Percentiles rank a stretch among this genome's conserved stretches.
phyloP scores from a whole-genome alignment of 495 filamentous ascomycete genomes.

The Chlorociboria aeruginascens region DNA sequence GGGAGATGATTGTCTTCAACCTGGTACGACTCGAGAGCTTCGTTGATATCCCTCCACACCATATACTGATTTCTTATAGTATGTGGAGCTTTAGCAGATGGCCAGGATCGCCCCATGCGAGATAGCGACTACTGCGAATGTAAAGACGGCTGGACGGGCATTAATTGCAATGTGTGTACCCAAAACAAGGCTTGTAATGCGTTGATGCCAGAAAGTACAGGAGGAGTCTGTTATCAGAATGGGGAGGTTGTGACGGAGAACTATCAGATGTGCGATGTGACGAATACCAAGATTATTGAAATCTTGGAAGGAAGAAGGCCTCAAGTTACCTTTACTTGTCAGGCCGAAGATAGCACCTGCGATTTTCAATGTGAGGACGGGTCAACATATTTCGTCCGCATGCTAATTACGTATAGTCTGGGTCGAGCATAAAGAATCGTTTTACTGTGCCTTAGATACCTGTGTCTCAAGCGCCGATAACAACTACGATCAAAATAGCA shows the following conservation, averaged over 20 bases:
- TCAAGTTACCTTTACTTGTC: slow-evolving; percentile 88
- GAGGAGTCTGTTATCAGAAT: slow-evolving; percentile 82
- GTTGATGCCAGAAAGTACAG: slow-evolving; percentile 61
- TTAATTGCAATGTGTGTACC: slow-evolving; percentile 96
- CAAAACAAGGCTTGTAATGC: slow-evolving; percentile 71
- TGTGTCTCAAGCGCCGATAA: slow-evolving; percentile 62
- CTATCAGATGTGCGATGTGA: slow-evolving; percentile 96
- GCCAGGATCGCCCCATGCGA: slow-evolving; percentile 59
- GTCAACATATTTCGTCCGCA: neutral
- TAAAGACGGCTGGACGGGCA: slow-evolving; percentile 90
- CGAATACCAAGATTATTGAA: slow-evolving; percentile 80
- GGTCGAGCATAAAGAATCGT: slow-evolving; percentile 87
- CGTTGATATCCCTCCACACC: neutral
- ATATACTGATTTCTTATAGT: slow-evolving; percentile 27
- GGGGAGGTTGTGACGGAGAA: slow-evolving; percentile 87
- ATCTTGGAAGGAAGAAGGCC: slow-evolving; percentile 73
- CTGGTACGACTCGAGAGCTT: slow-evolving; percentile 34
- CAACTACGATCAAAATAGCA: slow-evolving; percentile 62
- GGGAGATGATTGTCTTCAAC: slow-evolving; percentile 80
- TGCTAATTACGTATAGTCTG: slow-evolving; percentile 55
- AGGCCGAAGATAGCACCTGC: slow-evolving; percentile 58
- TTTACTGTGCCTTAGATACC: slow-evolving; percentile 81
- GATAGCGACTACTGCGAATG: slow-evolving; percentile 63
- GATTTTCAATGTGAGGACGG: slow-evolving; percentile 76
- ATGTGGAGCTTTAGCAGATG: slow-evolving; percentile 79